Evolutionary conservation across 2,329 filamentous ascomycete species (phyloP).

Genomic region (Talaromyces pinophilus): DNA sequence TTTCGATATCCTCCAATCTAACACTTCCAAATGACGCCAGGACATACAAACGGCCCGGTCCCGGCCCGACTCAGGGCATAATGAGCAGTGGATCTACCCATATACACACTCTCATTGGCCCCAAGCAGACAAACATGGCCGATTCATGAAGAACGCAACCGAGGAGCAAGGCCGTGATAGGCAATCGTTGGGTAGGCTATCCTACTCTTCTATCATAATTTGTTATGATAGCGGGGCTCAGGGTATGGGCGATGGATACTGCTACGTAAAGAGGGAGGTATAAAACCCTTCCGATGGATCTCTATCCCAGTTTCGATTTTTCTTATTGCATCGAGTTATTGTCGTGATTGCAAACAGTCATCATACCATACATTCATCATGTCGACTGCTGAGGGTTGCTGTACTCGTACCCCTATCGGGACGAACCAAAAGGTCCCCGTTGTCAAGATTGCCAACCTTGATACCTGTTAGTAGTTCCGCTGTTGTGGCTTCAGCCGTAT

Average conservation of each 20-base stretch:
- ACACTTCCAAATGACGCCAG: neutral
- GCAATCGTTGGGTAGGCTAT: neutral
- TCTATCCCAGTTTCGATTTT: neutral
- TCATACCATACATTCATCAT: conserved; percentile 6
- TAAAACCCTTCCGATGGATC: neutral
- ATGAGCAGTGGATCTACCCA: neutral
- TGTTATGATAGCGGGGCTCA: neutral
- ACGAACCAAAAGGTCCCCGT: conserved; percentile 22
- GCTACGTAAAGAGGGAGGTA: neutral
- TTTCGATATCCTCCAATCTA: neutral
- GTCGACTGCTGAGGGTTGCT: conserved; percentile 23
- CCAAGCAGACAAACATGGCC: neutral
- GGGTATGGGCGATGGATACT: neutral
- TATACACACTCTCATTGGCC: neutral
- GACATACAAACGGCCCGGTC: neutral
- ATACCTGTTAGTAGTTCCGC: conserved; percentile 23
- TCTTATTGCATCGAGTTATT: neutral
- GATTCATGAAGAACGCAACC: neutral
- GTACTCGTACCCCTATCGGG: conserved; percentile 24
- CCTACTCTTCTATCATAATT: neutral
- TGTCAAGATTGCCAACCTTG: conserved; percentile 25
- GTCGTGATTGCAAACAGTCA: neutral
- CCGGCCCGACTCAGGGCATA: conserved; percentile 21
- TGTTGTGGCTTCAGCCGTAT: neutral
- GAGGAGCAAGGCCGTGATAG: neutral